Evolutionary conservation across 169 alveolate genomes (phyloP), one percentile per base, ranked within the genome.

Genomic region (Cryptosporidium bovis): DNA sequence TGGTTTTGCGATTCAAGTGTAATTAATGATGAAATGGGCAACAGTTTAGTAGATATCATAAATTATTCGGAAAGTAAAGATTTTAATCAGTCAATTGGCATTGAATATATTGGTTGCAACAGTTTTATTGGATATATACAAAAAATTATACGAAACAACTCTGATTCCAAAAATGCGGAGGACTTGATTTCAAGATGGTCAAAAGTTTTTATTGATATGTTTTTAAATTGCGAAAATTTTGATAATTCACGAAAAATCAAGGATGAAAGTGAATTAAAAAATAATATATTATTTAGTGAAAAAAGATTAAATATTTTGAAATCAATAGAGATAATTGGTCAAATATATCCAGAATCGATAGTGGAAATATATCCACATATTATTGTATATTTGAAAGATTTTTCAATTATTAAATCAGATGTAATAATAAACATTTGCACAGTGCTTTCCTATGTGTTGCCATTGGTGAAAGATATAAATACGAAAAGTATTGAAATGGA

Each of bases 311-410:
- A 77, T 34, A 60, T 56, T 29, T 56, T 77, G 29, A 77, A 77
- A 62, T 3, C 87, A 77, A 53, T 66, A 29, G 77, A 77, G 69
- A 51, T 62, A 46, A 56, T 77, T 6, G 87, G 87, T 3, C 50
- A 60, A 77, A 56, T 60, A 56, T 77, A 60, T 77, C 87, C 87
- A 16, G 46, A 62, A 24, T 77, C 87, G 8, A 77, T 62, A 77
- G 40, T 7, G 29, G 71, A 60, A 10, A 62, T 77, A 56, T 77
- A 60, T 44, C 66, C 77, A 24, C 66, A 77, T 31, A 77, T 77
- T 58, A 51, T 77, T 8, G 71, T 77, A 3, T 77, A 77, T 62
- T 40, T 77, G 20, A 77, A 62, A 24, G 87, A 77, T 44, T 60
- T 77, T 29, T 29, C 53, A 36, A 34, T 40, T 5, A 40, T 40